A percentile compares a stretch with the other conserved stretches of the same genome.
Evolutionary conservation across 345 rosid genomes (phyloP).

Genomic region (Citrus maxima): DNA sequence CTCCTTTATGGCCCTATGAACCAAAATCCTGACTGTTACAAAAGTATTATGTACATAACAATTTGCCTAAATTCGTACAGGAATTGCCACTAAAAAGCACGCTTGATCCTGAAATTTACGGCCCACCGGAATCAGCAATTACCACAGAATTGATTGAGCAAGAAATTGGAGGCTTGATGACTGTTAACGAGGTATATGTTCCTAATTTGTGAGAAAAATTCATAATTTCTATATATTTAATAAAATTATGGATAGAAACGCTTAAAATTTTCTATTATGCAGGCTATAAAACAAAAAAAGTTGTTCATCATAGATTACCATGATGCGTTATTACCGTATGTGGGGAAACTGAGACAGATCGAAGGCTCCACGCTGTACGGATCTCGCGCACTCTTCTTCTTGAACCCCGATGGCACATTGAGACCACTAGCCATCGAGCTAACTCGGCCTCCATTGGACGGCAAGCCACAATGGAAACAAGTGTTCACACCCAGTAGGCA

Average conservation of each 20-base stretch:
- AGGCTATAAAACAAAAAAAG: constrained; percentile 51
- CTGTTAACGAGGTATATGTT: constrained; percentile 46
- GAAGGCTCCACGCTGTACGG: constrained; percentile 54
- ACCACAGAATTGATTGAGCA: constrained; percentile 50
- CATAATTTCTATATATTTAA: neutral
- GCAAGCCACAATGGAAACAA: constrained; percentile 64
- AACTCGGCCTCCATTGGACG: constrained; percentile 46
- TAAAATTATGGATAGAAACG: neutral
- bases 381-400: constrained; percentile 63
- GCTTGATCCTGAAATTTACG: constrained; percentile 63
- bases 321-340: constrained; percentile 58
- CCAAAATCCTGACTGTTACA: neutral
- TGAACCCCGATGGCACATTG: constrained; percentile 45
- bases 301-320: constrained; percentile 59
- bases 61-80: constrained; percentile 26
- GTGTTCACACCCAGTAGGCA: constrained; percentile 40
- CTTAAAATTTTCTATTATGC: neutral
- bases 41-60: neutral
- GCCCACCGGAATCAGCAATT: constrained; percentile 61
- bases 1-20: too few species aligned
- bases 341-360: constrained; percentile 52
- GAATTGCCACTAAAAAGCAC: constrained; percentile 84
- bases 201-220: neutral
- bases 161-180: constrained; percentile 51
- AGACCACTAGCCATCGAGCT: constrained; percentile 66